These are phyloP conservation scores for Nitzschia inconspicua DNA, from an alignment of 108 stramenopile species.

Conservation along the genomic window DNA sequence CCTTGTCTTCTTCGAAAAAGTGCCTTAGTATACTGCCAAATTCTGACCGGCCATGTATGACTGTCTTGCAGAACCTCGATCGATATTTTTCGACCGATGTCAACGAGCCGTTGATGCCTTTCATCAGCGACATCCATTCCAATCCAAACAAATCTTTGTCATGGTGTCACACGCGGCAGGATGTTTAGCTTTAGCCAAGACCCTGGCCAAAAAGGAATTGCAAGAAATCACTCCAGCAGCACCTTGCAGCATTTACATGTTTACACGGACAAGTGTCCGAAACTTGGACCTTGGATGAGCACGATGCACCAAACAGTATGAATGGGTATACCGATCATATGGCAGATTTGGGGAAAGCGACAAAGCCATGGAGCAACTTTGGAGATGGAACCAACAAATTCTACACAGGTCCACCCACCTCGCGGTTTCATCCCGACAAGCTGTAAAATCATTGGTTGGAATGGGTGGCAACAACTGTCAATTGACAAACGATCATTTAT, in stretches of 20 bases:
- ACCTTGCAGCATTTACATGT: slow-evolving; percentile 47
- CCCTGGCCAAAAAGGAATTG: slow-evolving; percentile 23
- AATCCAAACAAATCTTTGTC: slow-evolving; percentile 23
- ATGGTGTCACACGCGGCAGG: slow-evolving; percentile 59
- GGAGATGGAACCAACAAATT: slow-evolving; percentile 39
- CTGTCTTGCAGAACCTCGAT: slow-evolving; percentile 26
- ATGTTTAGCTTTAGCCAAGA: slow-evolving; percentile 40
- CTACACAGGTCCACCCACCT: slow-evolving; percentile 53
- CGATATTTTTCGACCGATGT: slow-evolving; percentile 38
- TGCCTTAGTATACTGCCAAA: not conserved
- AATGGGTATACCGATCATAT: slow-evolving; percentile 58
- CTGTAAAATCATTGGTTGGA: not conserved
- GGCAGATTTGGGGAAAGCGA: slow-evolving; percentile 38
- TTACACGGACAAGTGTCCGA: slow-evolving; percentile 29
- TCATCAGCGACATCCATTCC: slow-evolving; percentile 29
- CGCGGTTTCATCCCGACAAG: slow-evolving; percentile 33
- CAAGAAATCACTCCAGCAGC: slow-evolving; percentile 51
- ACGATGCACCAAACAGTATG: slow-evolving; percentile 27
- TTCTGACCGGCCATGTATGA: not conserved
- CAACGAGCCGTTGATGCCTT: slow-evolving; percentile 30
- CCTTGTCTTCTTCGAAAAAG: not conserved
- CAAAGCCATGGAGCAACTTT: slow-evolving; percentile 61
- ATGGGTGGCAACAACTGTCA: not conserved
- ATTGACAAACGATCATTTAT: no score
- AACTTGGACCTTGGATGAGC: slow-evolving; percentile 43